phyloP scores from a whole-genome alignment of 257 asterid genomes.

The Solanum chiquidenum region DNA sequence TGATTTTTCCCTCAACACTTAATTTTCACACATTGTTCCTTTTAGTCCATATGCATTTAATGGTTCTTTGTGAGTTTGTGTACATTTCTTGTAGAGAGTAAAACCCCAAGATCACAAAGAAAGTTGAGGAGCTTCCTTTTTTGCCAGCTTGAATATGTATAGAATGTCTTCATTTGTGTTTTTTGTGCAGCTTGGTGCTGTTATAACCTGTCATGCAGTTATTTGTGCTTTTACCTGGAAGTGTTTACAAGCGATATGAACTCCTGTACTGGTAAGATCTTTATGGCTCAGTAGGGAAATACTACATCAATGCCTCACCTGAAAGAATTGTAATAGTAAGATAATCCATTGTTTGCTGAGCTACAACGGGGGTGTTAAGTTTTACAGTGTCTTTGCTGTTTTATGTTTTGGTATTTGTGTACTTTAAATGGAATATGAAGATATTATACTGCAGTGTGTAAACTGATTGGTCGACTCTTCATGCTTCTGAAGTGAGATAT shows the following conservation, averaged over 20 bases:
- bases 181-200: neutral
- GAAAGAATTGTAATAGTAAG: neutral
- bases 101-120: neutral
- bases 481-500: neutral
- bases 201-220: neutral
- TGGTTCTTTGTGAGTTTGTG: slow-evolving; percentile 12
- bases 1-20: neutral
- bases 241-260: neutral
- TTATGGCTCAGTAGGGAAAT: neutral
- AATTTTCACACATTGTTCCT: neutral
- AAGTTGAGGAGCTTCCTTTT: neutral
- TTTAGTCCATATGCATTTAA: slow-evolving; percentile 5
- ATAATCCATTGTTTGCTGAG: neutral
- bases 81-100: slow-evolving; percentile 20
- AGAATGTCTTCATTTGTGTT: neutral
- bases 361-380: neutral
- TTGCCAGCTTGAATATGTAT: neutral
- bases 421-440: neutral
- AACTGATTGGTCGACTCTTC: neutral
- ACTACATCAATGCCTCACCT: neutral
- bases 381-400: neutral
- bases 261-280: neutral
- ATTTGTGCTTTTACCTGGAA: neutral
- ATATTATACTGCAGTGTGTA: neutral
- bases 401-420: neutral